Evolutionary conservation across 106 monocot genomes (phyloP).

Genomic region (Allium cepa): DNA sequence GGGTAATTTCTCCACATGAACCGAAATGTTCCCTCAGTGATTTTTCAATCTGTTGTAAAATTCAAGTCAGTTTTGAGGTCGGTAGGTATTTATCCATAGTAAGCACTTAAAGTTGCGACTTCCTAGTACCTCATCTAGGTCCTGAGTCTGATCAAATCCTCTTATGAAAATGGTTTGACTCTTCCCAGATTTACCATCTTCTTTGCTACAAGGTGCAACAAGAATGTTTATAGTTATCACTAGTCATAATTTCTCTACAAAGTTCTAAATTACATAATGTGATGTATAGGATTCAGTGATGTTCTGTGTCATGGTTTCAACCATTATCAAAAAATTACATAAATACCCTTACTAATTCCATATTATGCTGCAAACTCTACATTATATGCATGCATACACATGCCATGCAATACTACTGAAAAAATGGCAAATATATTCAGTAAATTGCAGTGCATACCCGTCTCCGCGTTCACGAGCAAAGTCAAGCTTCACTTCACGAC

Average conservation of each 20-base stretch:
- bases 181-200: slow-evolving; percentile 31
- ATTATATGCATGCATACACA: too few relatives aligned
- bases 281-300: too few relatives aligned
- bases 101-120: background rate
- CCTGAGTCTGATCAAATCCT: slow-evolving; percentile 68
- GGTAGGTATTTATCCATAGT: background rate
- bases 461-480: slow-evolving; percentile 32
- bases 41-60: slow-evolving; percentile 32
- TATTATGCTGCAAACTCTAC: too few relatives aligned
- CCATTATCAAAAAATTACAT: too few relatives aligned
- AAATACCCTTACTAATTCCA: too few relatives aligned
- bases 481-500: slow-evolving; percentile 62
- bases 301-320: too few relatives aligned
- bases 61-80: background rate
- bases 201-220: slow-evolving; percentile 21
- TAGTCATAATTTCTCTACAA: too few relatives aligned
- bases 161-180: slow-evolving; percentile 56
- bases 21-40: slow-evolving; percentile 59
- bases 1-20: slow-evolving; percentile 63
- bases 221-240: too few relatives aligned
- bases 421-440: too few relatives aligned
- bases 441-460: background rate
- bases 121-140: slow-evolving; percentile 44
- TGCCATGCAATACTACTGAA: too few relatives aligned
- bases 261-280: too few relatives aligned